Percentiles rank a stretch among this genome's conserved stretches.
These are phyloP conservation scores for Stemphylium vesicarium DNA, from an alignment of 2,329 filamentous ascomycete genomes.

Conservation along the genomic window DNA sequence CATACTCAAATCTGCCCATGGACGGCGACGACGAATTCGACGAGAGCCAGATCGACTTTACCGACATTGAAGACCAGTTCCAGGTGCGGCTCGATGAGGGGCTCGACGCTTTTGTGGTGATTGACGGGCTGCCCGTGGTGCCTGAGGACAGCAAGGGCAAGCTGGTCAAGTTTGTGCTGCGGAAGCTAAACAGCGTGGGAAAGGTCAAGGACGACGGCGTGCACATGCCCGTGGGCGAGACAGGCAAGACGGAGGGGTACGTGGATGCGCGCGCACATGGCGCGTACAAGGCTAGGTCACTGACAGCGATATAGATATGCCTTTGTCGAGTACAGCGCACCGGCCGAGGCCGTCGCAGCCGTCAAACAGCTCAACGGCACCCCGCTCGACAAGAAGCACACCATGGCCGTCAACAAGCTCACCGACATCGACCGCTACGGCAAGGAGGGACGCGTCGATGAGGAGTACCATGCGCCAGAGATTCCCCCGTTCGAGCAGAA, in stretches of 20 bases:
- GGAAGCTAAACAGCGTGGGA: conserved; percentile 87
- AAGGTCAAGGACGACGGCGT: conserved; percentile 85
- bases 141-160: conserved; percentile 90
- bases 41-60: conserved; percentile 93
- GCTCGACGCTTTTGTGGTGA: conserved; percentile 93
- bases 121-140: conserved; percentile 91
- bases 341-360: conserved; percentile 86
- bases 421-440: conserved; percentile 97
- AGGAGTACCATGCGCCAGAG: conserved; percentile 82
- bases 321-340: conserved; percentile 93
- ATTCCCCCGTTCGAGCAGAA: conserved; percentile 87
- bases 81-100: conserved; percentile 96
- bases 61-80: conserved; percentile 91
- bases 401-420: conserved; percentile 93
- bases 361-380: conserved; percentile 86
- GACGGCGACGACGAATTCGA: conserved; percentile 87
- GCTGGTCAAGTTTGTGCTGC: conserved; percentile 93
- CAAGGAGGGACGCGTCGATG: conserved; percentile 89
- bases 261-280: conserved; percentile 36
- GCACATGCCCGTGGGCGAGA: conserved; percentile 90
- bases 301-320: conserved; percentile 71
- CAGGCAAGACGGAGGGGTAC: conserved; percentile 85
- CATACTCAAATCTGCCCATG: conserved; percentile 84
- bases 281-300: conserved; percentile 6
- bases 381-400: conserved; percentile 96